Base-by-base conservation (phyloP, 2,329 filamentous ascomycete species). In the Dactylonectria estremocensis region DNA sequence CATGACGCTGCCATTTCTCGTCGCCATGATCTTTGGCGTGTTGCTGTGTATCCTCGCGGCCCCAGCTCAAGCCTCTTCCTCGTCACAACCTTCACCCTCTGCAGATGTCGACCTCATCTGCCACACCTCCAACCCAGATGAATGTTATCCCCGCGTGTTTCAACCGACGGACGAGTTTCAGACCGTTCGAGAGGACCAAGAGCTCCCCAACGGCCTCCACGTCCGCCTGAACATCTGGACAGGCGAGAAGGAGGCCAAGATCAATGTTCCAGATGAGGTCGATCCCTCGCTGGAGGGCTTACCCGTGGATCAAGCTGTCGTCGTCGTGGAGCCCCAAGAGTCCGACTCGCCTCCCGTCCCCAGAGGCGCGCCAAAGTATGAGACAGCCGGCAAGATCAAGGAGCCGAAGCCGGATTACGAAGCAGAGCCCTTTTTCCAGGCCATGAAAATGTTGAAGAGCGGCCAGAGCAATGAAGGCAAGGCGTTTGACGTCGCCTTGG, bases 81-180 rank as follows among this genome's bases (percentile, higher is more conserved):
- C 80, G n/a, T 69, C 76, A 58, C 67, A 67, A 40, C 76, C 49
- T 68, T 76, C 81, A 55, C 77, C 77, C 43, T 77, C 81, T 6
- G 79, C 82, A 65, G 80, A 85, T 37, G 75, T 79, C n/a, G 87
- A 91, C 46, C 80, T 92, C 61, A 91, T 93, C 78, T 93, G 91
- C 72, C 89, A 91, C 77, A 89, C 88, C 48, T 81, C 85, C 54
- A 84, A 91, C 72, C 81, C 84, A 0, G 79, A 84, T 52, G 90
- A 92, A 65, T 93, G 91, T 78, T 93, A 93, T 71, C 90, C 91
- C 1, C 86, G 85, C 54, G 69, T 91, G 2, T 93, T 93, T 68
- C 83, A 87, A 62, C 83, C 91, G 1, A 93, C 90, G 1, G 81
- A 90, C 54, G 85, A 91, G 64, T 93, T 93, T 70, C 90, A 92